Percentiles rank a stretch among this genome's conserved stretches.
Evolutionary conservation across 1,284 basidiomycete genomes (phyloP).

Genomic region (Irpex sp.): DNA sequence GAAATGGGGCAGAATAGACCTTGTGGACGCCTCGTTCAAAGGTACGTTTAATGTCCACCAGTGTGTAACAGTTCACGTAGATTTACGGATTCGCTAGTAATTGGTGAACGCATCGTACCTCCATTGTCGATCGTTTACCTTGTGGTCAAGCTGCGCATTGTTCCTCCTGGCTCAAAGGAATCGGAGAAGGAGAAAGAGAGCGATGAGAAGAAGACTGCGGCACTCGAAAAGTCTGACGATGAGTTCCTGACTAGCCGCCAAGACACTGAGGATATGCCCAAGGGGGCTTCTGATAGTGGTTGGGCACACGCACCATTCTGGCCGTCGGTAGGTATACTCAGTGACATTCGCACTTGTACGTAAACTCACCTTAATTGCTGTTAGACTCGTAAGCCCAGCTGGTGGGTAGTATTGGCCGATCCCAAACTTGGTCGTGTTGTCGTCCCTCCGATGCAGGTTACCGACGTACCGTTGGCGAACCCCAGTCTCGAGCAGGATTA

Average conservation of each 20-base stretch:
- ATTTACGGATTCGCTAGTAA: constrained; percentile 46
- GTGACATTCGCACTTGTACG: neutral
- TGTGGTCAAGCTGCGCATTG: constrained; percentile 74
- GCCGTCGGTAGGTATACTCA: constrained; percentile 62
- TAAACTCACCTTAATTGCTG: neutral
- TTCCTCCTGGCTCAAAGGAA: constrained; percentile 43
- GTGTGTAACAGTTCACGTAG: neutral
- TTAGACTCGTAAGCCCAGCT: constrained; percentile 79
- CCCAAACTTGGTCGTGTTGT: constrained; percentile 87
- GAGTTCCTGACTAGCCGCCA: constrained; percentile 61
- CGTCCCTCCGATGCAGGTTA: constrained; percentile 84
- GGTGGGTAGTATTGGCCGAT: constrained; percentile 91
- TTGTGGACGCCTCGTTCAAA: constrained; percentile 85
- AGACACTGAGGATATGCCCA: constrained; percentile 54
- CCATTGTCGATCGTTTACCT: constrained; percentile 90
- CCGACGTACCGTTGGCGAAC: constrained; percentile 71
- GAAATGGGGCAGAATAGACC: constrained; percentile 76
- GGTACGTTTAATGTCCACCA: constrained; percentile 41
- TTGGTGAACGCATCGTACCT: constrained; percentile 85
- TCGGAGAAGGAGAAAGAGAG: constrained; percentile 44
- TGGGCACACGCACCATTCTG: constrained; percentile 89
- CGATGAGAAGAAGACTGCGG: neutral
- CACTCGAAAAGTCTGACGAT: constrained; percentile 43
- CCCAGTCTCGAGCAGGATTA: constrained; percentile 58
- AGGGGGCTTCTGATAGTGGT: constrained; percentile 39